A percentile compares a stretch with the other conserved stretches of the same genome.
phyloP scores from a whole-genome alignment of 345 rosid species.

The Murraya koenigii region DNA sequence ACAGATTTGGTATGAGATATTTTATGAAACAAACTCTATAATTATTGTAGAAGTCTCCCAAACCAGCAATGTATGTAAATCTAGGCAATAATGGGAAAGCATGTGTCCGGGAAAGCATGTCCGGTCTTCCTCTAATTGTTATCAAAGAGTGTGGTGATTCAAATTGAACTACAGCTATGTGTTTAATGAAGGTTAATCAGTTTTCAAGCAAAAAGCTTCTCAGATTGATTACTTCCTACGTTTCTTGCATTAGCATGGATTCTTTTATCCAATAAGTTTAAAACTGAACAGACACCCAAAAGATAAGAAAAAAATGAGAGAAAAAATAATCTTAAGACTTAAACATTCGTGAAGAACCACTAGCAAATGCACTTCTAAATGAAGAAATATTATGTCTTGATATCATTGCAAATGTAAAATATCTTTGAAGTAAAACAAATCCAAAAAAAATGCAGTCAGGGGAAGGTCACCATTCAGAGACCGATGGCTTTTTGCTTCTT shows the following conservation, averaged over 20 bases:
- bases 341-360: neutral
- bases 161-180: neutral
- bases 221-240: neutral
- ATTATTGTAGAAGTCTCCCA: conserved; percentile 15
- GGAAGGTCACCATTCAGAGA: neutral
- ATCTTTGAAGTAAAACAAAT: neutral
- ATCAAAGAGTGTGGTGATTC: neutral
- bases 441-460: neutral
- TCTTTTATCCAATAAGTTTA: neutral
- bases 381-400: neutral
- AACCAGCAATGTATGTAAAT: conserved; percentile 9
- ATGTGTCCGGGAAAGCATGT: conserved; percentile 6
- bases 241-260: neutral
- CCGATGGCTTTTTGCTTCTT: neutral
- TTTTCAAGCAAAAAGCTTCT: neutral
- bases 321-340: neutral
- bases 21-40: conserved; percentile 21
- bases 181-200: neutral
- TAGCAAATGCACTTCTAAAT: neutral
- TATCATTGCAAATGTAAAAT: neutral
- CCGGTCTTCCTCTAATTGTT: neutral
- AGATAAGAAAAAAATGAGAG: neutral
- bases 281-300: neutral
- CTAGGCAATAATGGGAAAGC: conserved; percentile 7
- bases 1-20: conserved; percentile 22